These are phyloP conservation scores for Fusarium sp. DNA, from an alignment of 2,329 filamentous ascomycete species.

Conservation along the genomic window DNA sequence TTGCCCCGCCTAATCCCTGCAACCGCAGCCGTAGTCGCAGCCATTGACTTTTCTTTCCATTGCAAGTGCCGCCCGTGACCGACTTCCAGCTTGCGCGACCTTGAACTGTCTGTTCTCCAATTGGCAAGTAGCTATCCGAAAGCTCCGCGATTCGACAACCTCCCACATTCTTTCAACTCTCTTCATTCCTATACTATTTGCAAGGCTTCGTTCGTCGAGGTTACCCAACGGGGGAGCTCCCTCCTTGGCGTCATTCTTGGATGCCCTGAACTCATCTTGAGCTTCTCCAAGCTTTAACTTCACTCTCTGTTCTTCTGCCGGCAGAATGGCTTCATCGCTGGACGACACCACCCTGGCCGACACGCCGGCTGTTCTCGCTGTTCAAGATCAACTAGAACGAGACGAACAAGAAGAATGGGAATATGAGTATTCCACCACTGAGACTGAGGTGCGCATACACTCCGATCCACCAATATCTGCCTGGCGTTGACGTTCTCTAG, in stretches of 20 bases:
- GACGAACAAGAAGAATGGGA: conserved; percentile 73
- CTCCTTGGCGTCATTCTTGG: neutral
- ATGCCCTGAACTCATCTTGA: neutral
- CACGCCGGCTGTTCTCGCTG: conserved; percentile 43
- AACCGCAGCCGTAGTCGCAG: neutral
- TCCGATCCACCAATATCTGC: neutral
- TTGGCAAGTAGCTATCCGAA: conserved; percentile 28
- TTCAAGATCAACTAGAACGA: conserved; percentile 46
- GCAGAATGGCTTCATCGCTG: conserved; percentile 27
- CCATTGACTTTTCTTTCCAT: conserved; percentile 17
- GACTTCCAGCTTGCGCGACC: conserved; percentile 30
- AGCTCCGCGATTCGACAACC: conserved; percentile 8
- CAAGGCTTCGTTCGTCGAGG: neutral
- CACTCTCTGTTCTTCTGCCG: neutral
- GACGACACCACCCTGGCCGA: conserved; percentile 37
- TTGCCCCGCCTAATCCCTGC: conserved; percentile 48
- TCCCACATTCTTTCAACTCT: conserved; percentile 13
- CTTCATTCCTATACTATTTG: neutral
- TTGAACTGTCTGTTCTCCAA: conserved; percentile 11
- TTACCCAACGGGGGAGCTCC: neutral
- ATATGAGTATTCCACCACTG: conserved; percentile 74
- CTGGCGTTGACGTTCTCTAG: conserved; percentile 52
- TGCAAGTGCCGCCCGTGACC: conserved; percentile 45
- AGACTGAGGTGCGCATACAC: conserved; percentile 64
- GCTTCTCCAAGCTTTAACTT: neutral